Evolutionary conservation across 345 rosid species (phyloP).

Genomic region (Pistacia atlantica): DNA sequence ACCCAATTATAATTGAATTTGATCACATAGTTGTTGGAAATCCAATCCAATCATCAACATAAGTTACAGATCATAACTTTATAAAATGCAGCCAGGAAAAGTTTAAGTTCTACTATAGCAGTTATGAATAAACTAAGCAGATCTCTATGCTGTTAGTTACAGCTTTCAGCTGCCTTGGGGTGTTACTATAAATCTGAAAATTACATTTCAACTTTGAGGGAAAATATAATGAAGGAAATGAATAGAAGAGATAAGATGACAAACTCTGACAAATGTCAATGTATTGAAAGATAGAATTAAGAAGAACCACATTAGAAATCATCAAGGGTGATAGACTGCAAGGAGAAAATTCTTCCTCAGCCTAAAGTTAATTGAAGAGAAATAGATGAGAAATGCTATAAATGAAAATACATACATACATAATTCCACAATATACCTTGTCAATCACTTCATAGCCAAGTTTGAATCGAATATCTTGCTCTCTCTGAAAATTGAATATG

Average conservation of each 20-base stretch:
- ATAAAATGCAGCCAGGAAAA: too few species aligned
- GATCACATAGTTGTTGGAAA: background rate
- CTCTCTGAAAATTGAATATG: conserved; percentile 67
- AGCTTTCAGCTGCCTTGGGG: too few species aligned
- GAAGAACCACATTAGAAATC: background rate
- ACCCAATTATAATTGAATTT: background rate
- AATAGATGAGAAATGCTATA: background rate
- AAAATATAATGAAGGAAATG: background rate
- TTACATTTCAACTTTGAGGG: background rate
- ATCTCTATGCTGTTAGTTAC: too few species aligned
- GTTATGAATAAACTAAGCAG: too few species aligned
- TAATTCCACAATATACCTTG: conserved; percentile 46
- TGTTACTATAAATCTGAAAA: background rate
- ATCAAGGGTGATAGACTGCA: background rate
- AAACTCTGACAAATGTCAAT: background rate
- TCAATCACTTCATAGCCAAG: conserved; percentile 74
- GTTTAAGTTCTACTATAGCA: too few species aligned
- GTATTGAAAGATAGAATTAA: background rate
- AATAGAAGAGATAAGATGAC: background rate
- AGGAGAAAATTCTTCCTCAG: background rate
- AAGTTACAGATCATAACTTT: too few species aligned
- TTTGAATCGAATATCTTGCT: conserved; percentile 83
- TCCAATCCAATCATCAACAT: too few species aligned
- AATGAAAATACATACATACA: background rate
- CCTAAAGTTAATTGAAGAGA: background rate